Base-by-base conservation (phyloP, 2,329 filamentous ascomycete species). In the Cryphonectria nitschkei region DNA sequence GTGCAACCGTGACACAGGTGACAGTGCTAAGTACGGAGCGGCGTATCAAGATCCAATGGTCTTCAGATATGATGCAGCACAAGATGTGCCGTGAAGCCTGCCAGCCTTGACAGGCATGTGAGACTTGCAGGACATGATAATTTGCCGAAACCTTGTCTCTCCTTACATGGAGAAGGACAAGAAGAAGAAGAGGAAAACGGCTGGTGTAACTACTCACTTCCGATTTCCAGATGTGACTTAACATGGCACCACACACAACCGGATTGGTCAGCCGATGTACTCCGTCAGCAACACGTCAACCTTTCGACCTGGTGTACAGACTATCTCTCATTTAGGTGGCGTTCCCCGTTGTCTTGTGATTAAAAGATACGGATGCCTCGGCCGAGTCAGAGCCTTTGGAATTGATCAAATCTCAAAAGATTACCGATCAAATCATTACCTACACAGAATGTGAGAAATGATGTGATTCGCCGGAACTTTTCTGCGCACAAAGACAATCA, bases 111-210 rank as follows among this genome's bases (percentile, higher is more conserved):
- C 54, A 13, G n/a, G 22, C 37, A 29, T 46, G 52, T 41, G n/a
- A 56, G 22, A 60, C 32, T 22, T 22, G 29, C 58, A 61, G 58
- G 22, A 26, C 19, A 32, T 61, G 11, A 11, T 19, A 22, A 32
- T 19, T n/a, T 54, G 43, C 50, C 50, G 50, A 67, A 52, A 58
- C 50, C 41, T 19, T 67, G 65, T 58, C 65, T 67, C 46, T 50
- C 62, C 63, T 43, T 43, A 56, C 26, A 19, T 8, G 6, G 14
- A 32, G 9, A 11, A 9, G 37, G 37, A 26, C 26, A 26, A 26
- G 26, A 26, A 26, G 37, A 9, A 9, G 9, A 9, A 11, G 2
- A 39, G 11, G 13, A 32, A 58, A 58, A 32, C 13, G 14, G 26
- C 14, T 34, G 13, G 26, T 34, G 29, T 58, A 16, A 34, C 54